Percentiles rank a stretch among this genome's conserved stretches.
Conservation (phyloP, 805 yeast genomes). For the Maudiozyma saulgeensis region DNA sequence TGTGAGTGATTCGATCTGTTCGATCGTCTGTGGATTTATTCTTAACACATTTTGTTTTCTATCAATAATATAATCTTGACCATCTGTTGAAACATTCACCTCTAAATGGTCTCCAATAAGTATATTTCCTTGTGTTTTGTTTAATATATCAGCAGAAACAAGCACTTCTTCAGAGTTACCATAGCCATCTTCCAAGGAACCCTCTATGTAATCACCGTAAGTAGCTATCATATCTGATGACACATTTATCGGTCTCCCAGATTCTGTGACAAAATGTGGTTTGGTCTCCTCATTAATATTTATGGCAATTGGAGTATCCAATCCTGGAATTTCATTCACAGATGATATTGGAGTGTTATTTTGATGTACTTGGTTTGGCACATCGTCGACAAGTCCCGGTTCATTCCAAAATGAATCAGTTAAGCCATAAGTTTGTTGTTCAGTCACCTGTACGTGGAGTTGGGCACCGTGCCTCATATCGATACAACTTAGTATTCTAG, state of each 20-base stretch:
- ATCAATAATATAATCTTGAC: background rate
- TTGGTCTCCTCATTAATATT: background rate
- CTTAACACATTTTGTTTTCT: background rate
- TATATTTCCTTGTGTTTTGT: background rate
- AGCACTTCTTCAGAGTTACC: background rate
- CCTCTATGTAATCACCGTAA: background rate
- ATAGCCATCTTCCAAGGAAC: background rate
- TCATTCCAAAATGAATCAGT: conserved; percentile 26
- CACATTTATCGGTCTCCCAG: background rate
- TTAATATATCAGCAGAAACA: background rate
- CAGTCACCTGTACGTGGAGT: conserved; percentile 22
- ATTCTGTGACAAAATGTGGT: background rate
- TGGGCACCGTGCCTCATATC: conserved; percentile 10
- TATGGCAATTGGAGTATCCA: background rate
- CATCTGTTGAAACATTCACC: background rate
- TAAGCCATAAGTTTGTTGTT: conserved; percentile 12
- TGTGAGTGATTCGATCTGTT: background rate
- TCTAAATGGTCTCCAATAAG: background rate
- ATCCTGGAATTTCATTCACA: background rate
- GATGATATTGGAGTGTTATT: background rate
- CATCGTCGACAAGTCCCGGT: background rate
- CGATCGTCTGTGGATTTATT: background rate
- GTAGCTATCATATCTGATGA: background rate
- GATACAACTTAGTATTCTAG: conserved; percentile 13
- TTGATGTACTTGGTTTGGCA: background rate